Evolutionary conservation across 2,329 filamentous ascomycete genomes (phyloP).

Genomic region (Grosmannia serpens): DNA sequence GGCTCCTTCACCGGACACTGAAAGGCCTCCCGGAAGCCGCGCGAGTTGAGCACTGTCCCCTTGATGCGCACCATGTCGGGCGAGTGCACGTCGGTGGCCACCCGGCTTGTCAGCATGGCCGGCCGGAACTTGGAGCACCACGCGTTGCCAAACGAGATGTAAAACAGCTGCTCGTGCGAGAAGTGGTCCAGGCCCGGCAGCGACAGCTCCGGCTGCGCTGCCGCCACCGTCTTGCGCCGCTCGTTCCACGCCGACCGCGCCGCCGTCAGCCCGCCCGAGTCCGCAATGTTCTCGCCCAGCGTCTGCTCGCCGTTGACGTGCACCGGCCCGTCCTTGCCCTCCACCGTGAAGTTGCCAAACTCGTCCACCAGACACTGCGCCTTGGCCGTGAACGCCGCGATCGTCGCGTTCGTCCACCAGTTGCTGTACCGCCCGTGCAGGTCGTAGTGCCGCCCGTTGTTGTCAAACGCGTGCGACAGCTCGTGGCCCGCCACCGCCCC

Average conservation of each 20-base stretch:
- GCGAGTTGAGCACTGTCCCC: constrained; percentile 55
- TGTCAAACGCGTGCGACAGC: constrained; percentile 60
- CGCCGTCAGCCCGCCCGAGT: constrained; percentile 54
- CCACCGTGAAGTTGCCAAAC: constrained; percentile 49
- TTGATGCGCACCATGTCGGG: constrained; percentile 49
- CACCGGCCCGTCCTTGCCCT: constrained; percentile 41
- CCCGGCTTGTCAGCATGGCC: constrained; percentile 42
- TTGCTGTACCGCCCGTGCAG: constrained; percentile 51
- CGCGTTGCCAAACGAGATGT: constrained; percentile 50
- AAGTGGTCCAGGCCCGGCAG: constrained; percentile 52
- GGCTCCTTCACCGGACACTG: constrained; percentile 53
- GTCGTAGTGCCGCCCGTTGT: constrained; percentile 52
- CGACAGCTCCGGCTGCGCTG: constrained; percentile 10
- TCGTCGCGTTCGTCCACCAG: constrained; percentile 54
- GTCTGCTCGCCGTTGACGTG: constrained; percentile 54
- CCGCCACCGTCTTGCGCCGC: constrained; percentile 25
- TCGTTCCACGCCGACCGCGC: constrained; percentile 56
- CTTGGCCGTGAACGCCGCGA: constrained; percentile 44
- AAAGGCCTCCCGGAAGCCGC: constrained; percentile 57
- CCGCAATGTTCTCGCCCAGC: constrained; percentile 60
- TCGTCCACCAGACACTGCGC: constrained; percentile 58
- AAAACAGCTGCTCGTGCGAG: constrained; percentile 58
- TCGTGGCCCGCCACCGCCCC: constrained; percentile 58
- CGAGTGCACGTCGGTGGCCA: constrained; percentile 55
- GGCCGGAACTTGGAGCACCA: constrained; percentile 57